These are phyloP conservation scores for Penicillium waksmanii DNA, from an alignment of 495 filamentous ascomycete species.

Conservation along the genomic window DNA sequence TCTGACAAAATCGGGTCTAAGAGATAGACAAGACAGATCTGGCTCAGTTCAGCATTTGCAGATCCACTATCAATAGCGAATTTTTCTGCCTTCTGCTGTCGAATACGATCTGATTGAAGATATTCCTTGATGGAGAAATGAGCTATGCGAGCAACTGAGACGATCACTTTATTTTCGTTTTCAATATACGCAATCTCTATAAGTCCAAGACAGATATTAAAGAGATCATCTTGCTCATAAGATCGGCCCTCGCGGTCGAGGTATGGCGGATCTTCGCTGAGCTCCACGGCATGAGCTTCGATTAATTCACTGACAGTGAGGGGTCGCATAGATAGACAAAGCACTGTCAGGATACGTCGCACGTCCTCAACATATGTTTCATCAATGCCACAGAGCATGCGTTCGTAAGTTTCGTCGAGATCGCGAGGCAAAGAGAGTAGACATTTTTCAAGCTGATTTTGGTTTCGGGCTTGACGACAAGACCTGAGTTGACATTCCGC, in stretches of 20 bases:
- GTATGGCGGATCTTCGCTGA: constrained; percentile 3
- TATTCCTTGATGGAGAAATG: constrained; percentile 48
- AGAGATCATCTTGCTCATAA: constrained; percentile 23
- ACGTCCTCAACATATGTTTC: constrained; percentile 25
- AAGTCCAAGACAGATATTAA: constrained; percentile 36
- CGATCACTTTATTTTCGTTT: too few species aligned
- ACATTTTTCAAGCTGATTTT: constrained; percentile 31
- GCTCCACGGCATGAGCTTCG: constrained; percentile 31
- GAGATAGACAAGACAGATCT: constrained; percentile 37
- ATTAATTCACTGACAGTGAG: constrained; percentile 34
- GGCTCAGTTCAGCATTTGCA: constrained; percentile 33
- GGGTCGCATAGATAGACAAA: constrained; percentile 33
- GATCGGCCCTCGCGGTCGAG: constrained; percentile 28
- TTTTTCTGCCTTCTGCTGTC: constrained; percentile 20
- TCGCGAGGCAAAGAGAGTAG: constrained; percentile 35
- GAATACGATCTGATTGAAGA: constrained; percentile 37
- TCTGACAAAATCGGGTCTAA: constrained; percentile 28
- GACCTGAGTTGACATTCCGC: constrained; percentile 41
- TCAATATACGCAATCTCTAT: constrained; percentile 18
- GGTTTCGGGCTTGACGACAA: constrained; percentile 22
- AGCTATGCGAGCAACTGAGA: constrained; percentile 31
- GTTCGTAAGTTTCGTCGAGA: constrained; percentile 42
- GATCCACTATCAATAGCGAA: constrained; percentile 23
- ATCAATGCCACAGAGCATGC: constrained; percentile 34
- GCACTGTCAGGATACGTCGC: constrained; percentile 32